These are phyloP conservation scores for Themeda triandra DNA, from an alignment of 176 grass and related monocot species.

Conservation along the genomic window DNA sequence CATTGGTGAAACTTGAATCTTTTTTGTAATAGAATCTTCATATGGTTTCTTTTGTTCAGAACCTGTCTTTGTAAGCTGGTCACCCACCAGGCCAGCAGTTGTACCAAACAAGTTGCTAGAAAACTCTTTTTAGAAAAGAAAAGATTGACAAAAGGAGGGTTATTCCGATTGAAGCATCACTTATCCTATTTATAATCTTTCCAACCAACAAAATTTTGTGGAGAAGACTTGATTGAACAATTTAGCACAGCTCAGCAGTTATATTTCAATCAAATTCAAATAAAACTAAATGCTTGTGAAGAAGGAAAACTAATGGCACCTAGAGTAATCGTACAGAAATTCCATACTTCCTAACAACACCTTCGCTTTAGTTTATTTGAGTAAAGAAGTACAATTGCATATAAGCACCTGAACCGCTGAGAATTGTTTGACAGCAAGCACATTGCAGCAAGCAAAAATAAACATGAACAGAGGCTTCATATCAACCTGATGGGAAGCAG, in stretches of 20 bases:
- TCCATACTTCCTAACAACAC: neutral
- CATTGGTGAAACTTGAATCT: neutral
- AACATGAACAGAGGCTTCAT: neutral
- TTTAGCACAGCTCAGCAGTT: neutral
- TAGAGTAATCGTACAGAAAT: no score
- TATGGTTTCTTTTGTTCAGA: neutral
- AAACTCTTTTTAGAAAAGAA: neutral
- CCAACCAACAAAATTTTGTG: neutral
- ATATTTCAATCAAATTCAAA: neutral
- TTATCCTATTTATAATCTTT: neutral
- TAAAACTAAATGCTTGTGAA: neutral
- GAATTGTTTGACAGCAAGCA: neutral
- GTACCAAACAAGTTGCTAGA: neutral
- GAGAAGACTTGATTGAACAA: neutral
- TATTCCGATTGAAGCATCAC: neutral
- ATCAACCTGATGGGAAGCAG: no score
- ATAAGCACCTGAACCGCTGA: neutral
- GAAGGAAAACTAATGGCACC: neutral
- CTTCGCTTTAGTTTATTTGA: neutral
- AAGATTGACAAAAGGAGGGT: neutral
- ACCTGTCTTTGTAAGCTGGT: neutral
- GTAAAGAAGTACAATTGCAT: neutral
- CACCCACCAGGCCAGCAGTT: neutral
- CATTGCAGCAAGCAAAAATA: neutral
- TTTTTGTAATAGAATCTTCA: neutral